A percentile compares a stretch with the other conserved stretches of the same genome.
phyloP scores from a whole-genome alignment of 108 stramenopile genomes.

The Fistulifera solaris region DNA sequence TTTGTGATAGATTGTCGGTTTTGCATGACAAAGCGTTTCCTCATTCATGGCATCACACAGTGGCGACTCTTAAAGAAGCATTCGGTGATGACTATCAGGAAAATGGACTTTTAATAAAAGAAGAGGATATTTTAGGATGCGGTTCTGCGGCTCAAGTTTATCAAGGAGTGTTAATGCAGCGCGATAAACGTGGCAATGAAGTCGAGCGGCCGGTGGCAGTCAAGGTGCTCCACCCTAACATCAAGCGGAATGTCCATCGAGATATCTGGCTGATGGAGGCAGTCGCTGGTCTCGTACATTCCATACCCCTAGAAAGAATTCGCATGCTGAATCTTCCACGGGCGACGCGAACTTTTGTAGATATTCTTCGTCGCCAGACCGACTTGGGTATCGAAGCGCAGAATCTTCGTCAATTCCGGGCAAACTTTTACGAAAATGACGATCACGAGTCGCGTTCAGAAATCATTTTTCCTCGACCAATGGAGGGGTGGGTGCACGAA shows the following conservation, averaged over 20 bases:
- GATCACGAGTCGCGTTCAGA: slow-evolving; percentile 16
- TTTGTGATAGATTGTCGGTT: slow-evolving; percentile 60
- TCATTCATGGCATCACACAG: slow-evolving; percentile 65
- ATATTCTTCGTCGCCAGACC: slow-evolving; percentile 56
- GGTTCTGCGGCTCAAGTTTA: slow-evolving; percentile 89
- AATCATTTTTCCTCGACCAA: slow-evolving; percentile 62
- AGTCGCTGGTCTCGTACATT: slow-evolving; percentile 52
- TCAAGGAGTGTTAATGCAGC: slow-evolving; percentile 32
- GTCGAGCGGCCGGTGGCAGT: slow-evolving; percentile 43
- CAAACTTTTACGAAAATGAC: slow-evolving; percentile 54
- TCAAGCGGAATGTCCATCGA: slow-evolving; percentile 41
- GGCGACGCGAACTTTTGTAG: slow-evolving; percentile 60
- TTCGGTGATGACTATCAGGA: slow-evolving; percentile 63
- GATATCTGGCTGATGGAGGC: slow-evolving; percentile 62
- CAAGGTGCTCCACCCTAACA: slow-evolving; percentile 80
- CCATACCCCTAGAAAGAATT: slow-evolving; percentile 40
- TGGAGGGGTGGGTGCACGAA: slow-evolving; percentile 40
- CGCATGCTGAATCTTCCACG: slow-evolving; percentile 70
- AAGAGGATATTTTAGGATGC: slow-evolving; percentile 58
- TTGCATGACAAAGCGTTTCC: slow-evolving; percentile 56
- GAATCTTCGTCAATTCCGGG: slow-evolving; percentile 50
- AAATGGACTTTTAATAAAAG: slow-evolving; percentile 37
- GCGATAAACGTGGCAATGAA: slow-evolving; percentile 11
- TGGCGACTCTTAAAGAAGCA: slow-evolving; percentile 41
- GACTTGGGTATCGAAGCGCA: slow-evolving; percentile 69